Evolutionary conservation across 1,284 basidiomycete species (phyloP).

Genomic region (Leccinum huronense): DNA sequence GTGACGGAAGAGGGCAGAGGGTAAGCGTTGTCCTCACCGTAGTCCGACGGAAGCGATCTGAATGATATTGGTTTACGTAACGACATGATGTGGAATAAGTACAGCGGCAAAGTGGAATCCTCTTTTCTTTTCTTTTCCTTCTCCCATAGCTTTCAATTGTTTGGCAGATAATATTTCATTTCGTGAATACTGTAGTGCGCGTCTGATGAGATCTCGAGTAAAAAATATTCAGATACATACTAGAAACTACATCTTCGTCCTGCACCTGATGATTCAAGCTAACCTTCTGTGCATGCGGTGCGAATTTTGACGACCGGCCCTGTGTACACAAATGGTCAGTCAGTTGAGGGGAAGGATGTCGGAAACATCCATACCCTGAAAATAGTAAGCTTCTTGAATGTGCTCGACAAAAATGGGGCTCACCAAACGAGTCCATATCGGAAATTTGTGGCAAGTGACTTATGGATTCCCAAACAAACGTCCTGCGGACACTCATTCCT

Average conservation of each 20-base stretch:
- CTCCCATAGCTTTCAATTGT: not conserved
- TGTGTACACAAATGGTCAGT: slow-evolving; percentile 27
- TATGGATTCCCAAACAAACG: slow-evolving; percentile 91
- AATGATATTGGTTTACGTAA: not conserved
- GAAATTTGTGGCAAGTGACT: slow-evolving; percentile 87
- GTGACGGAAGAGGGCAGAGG: not conserved
- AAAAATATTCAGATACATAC: slow-evolving; percentile 47
- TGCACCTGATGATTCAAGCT: slow-evolving; percentile 85
- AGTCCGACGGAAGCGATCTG: not conserved
- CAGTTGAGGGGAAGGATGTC: slow-evolving; percentile 22
- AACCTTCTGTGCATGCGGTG: slow-evolving; percentile 92
- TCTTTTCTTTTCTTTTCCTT: not conserved
- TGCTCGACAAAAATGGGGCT: slow-evolving; percentile 29
- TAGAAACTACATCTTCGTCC: slow-evolving; percentile 93
- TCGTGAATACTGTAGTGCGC: slow-evolving; percentile 41
- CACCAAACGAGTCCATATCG: slow-evolving; percentile 90
- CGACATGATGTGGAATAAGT: not conserved
- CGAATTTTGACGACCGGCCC: slow-evolving; percentile 90
- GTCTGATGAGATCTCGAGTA: slow-evolving; percentile 4
- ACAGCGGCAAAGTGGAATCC: not conserved
- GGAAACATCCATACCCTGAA: slow-evolving; percentile 23
- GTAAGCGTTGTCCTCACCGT: not conserved
- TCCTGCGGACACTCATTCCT: slow-evolving; percentile 41
- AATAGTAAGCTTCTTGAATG: not conserved
- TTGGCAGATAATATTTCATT: slow-evolving; percentile 22